Conservation (phyloP, 805 yeast species). For the Cephaloascus albidus region DNA sequence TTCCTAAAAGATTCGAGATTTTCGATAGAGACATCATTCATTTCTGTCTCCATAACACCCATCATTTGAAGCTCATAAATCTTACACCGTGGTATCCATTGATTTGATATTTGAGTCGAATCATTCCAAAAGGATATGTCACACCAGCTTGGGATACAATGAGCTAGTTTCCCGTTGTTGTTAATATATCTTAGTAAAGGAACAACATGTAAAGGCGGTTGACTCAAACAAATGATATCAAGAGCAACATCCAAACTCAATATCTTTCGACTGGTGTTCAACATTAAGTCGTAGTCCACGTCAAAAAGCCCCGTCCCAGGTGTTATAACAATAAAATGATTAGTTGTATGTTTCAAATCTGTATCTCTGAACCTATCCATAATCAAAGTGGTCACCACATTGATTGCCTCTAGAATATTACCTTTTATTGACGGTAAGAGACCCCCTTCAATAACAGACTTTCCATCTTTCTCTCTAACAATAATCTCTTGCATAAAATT, state of each 20-base stretch:
- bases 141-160: constrained; percentile 91
- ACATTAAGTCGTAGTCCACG: constrained; percentile 71
- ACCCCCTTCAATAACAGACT: constrained; percentile 43
- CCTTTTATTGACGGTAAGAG: constrained; percentile 86
- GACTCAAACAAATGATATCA: constrained; percentile 80
- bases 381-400: constrained; percentile 69
- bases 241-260: constrained; percentile 75
- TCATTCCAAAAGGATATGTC: constrained; percentile 88
- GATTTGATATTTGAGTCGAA: constrained; percentile 31
- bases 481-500: constrained; percentile 70
- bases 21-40: constrained; percentile 58
- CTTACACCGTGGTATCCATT: constrained; percentile 92
- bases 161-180: constrained; percentile 37
- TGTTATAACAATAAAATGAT: constrained; percentile 78
- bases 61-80: constrained; percentile 96
- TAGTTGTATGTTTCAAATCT: constrained; percentile 82
- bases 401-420: constrained; percentile 79
- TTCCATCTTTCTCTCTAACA: constrained; percentile 26
- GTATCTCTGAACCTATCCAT: constrained; percentile 75
- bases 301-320: constrained; percentile 94
- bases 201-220: constrained; percentile 87
- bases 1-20: constrained; percentile 31
- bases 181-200: constrained; percentile 76
- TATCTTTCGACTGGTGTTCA: constrained; percentile 68
- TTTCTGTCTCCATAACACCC: constrained; percentile 93